Evolutionary conservation across 2,329 filamentous ascomycete genomes (phyloP).

Genomic region (Domatiomyces globalis): DNA sequence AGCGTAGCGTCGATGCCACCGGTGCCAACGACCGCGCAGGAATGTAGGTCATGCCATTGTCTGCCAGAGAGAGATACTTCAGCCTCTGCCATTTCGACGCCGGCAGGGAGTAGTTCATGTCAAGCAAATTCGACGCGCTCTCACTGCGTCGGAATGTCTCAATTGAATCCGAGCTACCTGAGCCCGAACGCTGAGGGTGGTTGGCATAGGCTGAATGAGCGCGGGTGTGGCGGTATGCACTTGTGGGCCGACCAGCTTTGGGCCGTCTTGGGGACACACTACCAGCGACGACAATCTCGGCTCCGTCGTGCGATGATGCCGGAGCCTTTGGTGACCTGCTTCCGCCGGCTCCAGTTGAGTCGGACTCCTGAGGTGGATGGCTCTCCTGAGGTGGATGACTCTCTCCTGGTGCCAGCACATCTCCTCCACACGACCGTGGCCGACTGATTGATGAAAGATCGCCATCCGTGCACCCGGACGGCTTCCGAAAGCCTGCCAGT

Average conservation of each 20-base stretch:
- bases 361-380: background rate
- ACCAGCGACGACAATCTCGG: conserved; percentile 34
- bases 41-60: conserved; percentile 77
- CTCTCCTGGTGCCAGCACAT: background rate
- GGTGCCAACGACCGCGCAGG: conserved; percentile 62
- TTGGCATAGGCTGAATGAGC: conserved; percentile 53
- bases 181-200: conserved; percentile 56
- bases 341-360: background rate
- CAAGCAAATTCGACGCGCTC: conserved; percentile 65
- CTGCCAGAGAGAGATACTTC: conserved; percentile 77
- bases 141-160: conserved; percentile 42
- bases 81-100: conserved; percentile 89
- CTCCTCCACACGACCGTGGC: background rate
- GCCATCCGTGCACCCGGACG: background rate
- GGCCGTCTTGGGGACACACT: conserved; percentile 75
- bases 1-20: conserved; percentile 75
- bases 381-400: background rate
- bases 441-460: background rate
- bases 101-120: conserved; percentile 53
- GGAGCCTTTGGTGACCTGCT: background rate
- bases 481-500: background rate
- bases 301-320: background rate
- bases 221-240: conserved; percentile 49
- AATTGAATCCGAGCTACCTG: conserved; percentile 80
- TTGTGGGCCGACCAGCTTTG: conserved; percentile 57